Evolutionary conservation across 1,284 basidiomycete genomes (phyloP).

Genomic region (Melampsora abietis-canadensis): DNA sequence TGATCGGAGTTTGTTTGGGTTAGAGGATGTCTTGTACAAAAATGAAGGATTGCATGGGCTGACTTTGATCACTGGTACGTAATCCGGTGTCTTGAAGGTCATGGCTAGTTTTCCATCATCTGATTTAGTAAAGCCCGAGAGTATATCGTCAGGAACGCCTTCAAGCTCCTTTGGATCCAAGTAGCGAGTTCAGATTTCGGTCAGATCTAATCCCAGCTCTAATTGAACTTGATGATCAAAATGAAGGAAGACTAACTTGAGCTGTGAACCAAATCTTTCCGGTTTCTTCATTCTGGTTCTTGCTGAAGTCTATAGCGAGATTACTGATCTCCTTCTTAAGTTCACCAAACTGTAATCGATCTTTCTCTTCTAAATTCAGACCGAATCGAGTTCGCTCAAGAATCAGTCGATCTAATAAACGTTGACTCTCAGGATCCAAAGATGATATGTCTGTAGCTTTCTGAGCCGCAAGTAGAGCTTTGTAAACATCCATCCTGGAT

Average conservation of each 20-base stretch:
- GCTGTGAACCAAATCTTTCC: slow-evolving; percentile 49
- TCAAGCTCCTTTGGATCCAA: slow-evolving; percentile 64
- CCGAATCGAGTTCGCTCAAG: slow-evolving; percentile 72
- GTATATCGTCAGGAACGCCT: slow-evolving; percentile 71
- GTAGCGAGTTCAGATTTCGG: background rate
- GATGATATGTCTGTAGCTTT: slow-evolving; percentile 63
- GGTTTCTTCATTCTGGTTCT: slow-evolving; percentile 81
- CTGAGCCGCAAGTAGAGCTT: slow-evolving; percentile 66
- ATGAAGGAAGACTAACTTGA: slow-evolving; percentile 54
- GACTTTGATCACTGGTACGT: slow-evolving; percentile 64
- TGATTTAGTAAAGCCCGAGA: slow-evolving; percentile 67
- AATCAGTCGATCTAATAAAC: slow-evolving; percentile 72
- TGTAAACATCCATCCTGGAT: slow-evolving; percentile 73
- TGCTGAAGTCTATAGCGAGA: slow-evolving; percentile 68
- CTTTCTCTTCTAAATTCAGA: slow-evolving; percentile 65
- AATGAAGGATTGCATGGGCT: background rate
- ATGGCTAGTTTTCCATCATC: slow-evolving; percentile 52
- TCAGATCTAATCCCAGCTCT: too few species aligned
- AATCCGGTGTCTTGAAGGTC: slow-evolving; percentile 70
- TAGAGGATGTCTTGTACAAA: slow-evolving; percentile 18
- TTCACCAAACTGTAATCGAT: slow-evolving; percentile 61
- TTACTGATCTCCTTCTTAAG: slow-evolving; percentile 62
- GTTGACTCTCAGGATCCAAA: slow-evolving; percentile 65
- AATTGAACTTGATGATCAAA: background rate
- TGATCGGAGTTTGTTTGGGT: slow-evolving; percentile 2